Evolutionary conservation across 139 green algal species (phyloP), one percentile per base, ranked within the genome.

Genomic region (Chlorella sp.): DNA sequence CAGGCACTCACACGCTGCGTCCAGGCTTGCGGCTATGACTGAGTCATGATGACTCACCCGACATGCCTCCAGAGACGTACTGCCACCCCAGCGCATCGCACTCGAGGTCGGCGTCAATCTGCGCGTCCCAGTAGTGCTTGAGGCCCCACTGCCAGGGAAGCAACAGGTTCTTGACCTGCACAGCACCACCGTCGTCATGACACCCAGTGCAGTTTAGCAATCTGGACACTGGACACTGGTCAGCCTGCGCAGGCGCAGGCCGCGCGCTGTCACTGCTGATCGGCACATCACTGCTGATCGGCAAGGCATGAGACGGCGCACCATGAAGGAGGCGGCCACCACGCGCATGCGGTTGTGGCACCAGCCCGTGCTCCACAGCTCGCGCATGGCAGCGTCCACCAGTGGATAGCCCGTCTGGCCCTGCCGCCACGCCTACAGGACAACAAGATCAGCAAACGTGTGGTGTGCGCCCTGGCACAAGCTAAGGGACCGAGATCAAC

Each of bases 91-190:
- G 89, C 35, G 91, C 86, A 72, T 95, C 93, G 72, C 82, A 91
- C 84, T 97, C 93, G 51, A 97, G 82, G 79, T 97, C 93, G 0
- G 93, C 93, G 69, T 97, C 93, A 35, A 97, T 76, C 82, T 87
- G 82, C 35, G 84, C 84, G 74, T 97, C 93, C 93, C 93, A 97
- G 75, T 93, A 97, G 80, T 96, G 90, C 83, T 97, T 97, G 23
- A 97, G 87, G 17, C 93, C 93, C 93, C 93, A 97, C 82, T 97
- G 91, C 90, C 93, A 95, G 0, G 87, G 89, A 73, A 95, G 88
- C 79, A 97, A 84, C 80, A 97, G 88, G 81, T 97, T 88, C 83
- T 97, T 97, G 30, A 94, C 88, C 55, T 64, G 55, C 24, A 64
- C 22, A 55, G 17, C n/a, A n/a, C n/a, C n/a, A n/a, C n/a, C n/a